Conservation (phyloP, 805 yeast species). For the Starmerella cellae region DNA sequence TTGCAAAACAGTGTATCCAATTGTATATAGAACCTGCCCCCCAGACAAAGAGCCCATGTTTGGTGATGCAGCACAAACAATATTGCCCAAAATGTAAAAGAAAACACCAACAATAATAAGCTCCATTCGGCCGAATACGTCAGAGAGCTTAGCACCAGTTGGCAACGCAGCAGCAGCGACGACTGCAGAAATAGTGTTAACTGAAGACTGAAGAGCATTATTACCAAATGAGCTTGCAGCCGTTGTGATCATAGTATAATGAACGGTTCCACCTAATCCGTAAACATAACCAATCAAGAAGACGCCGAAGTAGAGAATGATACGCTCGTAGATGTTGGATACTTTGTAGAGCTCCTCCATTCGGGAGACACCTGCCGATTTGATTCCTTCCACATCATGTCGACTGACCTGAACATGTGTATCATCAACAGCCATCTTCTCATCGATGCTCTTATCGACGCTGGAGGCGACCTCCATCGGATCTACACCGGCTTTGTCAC, state of each 20-base stretch:
- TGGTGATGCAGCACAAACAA: conserved; percentile 48
- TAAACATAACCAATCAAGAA: conserved; percentile 47
- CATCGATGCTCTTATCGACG: background rate
- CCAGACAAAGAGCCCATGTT: conserved; percentile 48
- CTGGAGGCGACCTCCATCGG: background rate
- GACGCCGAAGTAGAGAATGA: conserved; percentile 35
- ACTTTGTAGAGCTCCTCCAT: conserved; percentile 43
- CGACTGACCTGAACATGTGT: background rate
- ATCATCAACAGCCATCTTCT: no score
- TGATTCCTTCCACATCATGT: background rate
- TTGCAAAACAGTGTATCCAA: conserved; percentile 53
- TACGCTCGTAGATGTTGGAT: conserved; percentile 31
- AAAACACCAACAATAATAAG: conserved; percentile 37
- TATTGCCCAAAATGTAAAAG: conserved; percentile 50
- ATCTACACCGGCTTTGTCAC: background rate
- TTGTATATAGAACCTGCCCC: conserved; percentile 43
- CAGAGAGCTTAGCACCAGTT: conserved; percentile 49
- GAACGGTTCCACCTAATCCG: conserved; percentile 46
- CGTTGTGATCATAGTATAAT: conserved; percentile 39
- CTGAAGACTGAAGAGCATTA: conserved; percentile 48
- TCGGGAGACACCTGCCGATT: conserved; percentile 38
- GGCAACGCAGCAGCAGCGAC: conserved; percentile 58
- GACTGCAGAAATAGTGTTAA: conserved; percentile 41
- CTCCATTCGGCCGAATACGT: conserved; percentile 52
- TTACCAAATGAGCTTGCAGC: conserved; percentile 42